phyloP scores from a whole-genome alignment of 306 rosid genomes.

The Ammopiptanthus mongolicus region DNA sequence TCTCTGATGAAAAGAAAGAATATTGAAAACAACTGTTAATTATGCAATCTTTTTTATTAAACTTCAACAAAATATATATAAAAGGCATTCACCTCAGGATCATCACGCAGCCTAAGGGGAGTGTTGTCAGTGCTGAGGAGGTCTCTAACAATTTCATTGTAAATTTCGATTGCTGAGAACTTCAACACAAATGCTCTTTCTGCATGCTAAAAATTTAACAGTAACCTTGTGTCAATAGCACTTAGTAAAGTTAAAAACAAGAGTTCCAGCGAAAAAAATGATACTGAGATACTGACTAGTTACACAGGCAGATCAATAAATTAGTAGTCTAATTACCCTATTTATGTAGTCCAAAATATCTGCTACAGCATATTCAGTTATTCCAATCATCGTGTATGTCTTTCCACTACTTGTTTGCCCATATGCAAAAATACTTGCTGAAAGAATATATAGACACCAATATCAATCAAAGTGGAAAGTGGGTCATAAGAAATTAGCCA shows the following conservation, averaged over 20 bases:
- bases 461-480: conserved; percentile 14
- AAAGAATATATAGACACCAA: conserved; percentile 26
- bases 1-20: conserved; percentile 46
- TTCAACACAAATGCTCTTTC: conserved; percentile 91
- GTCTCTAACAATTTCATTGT: conserved; percentile 96
- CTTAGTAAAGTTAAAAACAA: conserved; percentile 16
- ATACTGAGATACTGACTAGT: background rate
- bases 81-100: conserved; percentile 74
- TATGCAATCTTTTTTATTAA: conserved; percentile 10
- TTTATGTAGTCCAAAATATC: conserved; percentile 85
- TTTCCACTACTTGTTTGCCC: conserved; percentile 99
- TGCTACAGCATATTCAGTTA: conserved; percentile 79
- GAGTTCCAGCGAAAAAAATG: background rate
- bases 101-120: conserved; percentile 91
- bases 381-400: conserved; percentile 98
- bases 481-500: conserved; percentile 28
- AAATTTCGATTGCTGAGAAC: conserved; percentile 94
- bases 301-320: background rate
- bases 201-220: conserved; percentile 64
- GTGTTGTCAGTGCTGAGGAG: conserved; percentile 78
- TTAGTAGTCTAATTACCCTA: conserved; percentile 45
- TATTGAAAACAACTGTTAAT: conserved; percentile 20
- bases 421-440: conserved; percentile 96
- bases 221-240: conserved; percentile 16
- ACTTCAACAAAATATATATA: background rate